phyloP scores from a whole-genome alignment of 352 stramenopile species.

The Globisporangium ultimum region DNA sequence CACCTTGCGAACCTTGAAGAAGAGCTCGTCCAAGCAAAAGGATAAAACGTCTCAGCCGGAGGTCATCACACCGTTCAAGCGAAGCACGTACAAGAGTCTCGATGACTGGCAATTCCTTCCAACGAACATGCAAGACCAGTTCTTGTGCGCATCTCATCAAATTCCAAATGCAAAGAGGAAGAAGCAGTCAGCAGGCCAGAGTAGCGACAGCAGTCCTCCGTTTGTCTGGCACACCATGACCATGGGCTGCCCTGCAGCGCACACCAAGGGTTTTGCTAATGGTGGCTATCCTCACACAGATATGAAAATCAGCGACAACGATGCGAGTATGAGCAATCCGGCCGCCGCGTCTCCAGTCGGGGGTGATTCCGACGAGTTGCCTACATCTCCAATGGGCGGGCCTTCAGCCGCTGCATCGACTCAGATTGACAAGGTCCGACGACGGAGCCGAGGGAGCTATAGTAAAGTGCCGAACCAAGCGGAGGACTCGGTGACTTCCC shows the following conservation, averaged over 20 bases:
- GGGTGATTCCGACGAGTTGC: constrained; percentile 22
- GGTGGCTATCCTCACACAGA: constrained; percentile 44
- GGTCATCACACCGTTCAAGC: constrained; percentile 68
- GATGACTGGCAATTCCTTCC: constrained; percentile 77
- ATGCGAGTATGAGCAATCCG: constrained; percentile 5
- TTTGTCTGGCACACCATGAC: constrained; percentile 87
- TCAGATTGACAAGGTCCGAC: constrained; percentile 20
- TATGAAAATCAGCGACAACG: constrained; percentile 3
- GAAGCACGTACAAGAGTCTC: constrained; percentile 80
- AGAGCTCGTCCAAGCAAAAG: constrained; percentile 17
- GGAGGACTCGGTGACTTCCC: constrained; percentile 45
- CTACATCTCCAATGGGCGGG: constrained; percentile 24
- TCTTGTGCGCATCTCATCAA: constrained; percentile 55
- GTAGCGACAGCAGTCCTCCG: constrained; percentile 12
- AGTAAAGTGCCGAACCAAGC: constrained; percentile 9
- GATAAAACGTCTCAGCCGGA: constrained; percentile 24
- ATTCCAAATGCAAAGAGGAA: constrained; percentile 4
- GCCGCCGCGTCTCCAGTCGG: constrained; percentile 28
- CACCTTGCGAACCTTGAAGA: constrained; percentile 15
- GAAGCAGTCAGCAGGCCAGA: constrained; percentile 1
- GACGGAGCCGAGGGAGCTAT: constrained; percentile 16
- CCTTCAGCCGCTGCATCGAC: constrained; percentile 18
- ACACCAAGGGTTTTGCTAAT: constrained; percentile 79
- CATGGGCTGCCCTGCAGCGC: constrained; percentile 76
- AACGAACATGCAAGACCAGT: constrained; percentile 87